Evolutionary conservation across 2,329 filamentous ascomycete genomes (phyloP).

Genomic region (Coleophoma crateriformis): DNA sequence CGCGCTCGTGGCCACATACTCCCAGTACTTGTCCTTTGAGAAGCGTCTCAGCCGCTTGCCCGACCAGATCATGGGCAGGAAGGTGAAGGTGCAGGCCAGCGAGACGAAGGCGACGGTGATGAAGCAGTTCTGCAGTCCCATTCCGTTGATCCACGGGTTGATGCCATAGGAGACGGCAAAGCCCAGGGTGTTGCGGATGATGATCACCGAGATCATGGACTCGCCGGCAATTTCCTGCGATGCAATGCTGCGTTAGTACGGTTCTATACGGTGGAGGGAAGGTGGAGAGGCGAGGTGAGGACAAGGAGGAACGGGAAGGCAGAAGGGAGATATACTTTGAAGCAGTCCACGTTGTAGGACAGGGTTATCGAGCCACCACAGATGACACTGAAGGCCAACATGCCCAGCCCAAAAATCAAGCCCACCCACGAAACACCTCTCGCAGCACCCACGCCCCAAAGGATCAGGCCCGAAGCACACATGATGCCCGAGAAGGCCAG

Average conservation of each 20-base stretch:
- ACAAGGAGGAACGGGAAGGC: neutral
- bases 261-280: too few relatives aligned
- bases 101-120: slow-evolving; percentile 29
- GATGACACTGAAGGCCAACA: neutral
- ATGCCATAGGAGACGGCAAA: slow-evolving; percentile 44
- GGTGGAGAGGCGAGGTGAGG: neutral
- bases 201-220: slow-evolving; percentile 40
- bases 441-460: slow-evolving; percentile 43
- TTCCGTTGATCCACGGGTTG: slow-evolving; percentile 32
- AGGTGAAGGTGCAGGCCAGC: slow-evolving; percentile 17
- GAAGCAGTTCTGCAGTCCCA: slow-evolving; percentile 37
- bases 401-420: slow-evolving; percentile 30
- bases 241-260: too few relatives aligned
- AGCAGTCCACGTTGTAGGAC: slow-evolving; percentile 39
- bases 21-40: slow-evolving; percentile 3
- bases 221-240: slow-evolving; percentile 35
- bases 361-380: slow-evolving; percentile 29
- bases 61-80: slow-evolving; percentile 13
- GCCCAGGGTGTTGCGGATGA: slow-evolving; percentile 37
- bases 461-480: slow-evolving; percentile 33
- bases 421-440: slow-evolving; percentile 34
- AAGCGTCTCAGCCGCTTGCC: slow-evolving; percentile 3
- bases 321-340: slow-evolving; percentile 20
- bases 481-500: slow-evolving; percentile 27
- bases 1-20: slow-evolving; percentile 1